These are phyloP conservation scores for Neonectria hederae DNA, from an alignment of 2,329 filamentous ascomycete genomes.

Conservation along the genomic window DNA sequence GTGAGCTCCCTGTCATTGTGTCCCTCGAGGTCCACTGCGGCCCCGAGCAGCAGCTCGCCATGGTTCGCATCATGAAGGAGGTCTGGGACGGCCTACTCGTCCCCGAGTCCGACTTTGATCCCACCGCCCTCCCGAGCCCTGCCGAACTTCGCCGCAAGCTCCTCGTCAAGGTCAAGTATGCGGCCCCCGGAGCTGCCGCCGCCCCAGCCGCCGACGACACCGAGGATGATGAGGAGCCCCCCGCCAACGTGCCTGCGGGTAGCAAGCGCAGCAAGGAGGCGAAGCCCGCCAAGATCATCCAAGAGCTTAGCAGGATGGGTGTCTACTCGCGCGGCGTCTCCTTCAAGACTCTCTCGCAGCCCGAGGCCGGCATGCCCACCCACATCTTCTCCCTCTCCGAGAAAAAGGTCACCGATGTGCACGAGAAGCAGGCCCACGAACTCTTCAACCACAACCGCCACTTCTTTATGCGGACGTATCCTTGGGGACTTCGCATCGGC, in stretches of 20 bases:
- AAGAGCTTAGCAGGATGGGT: slow-evolving; percentile 77
- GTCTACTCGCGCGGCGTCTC: slow-evolving; percentile 86
- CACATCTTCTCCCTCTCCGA: slow-evolving; percentile 77
- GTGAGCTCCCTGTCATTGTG: slow-evolving; percentile 87
- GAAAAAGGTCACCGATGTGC: slow-evolving; percentile 69
- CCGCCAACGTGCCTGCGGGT: slow-evolving; percentile 53
- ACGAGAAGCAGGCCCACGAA: slow-evolving; percentile 56
- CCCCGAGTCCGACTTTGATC: slow-evolving; percentile 59
- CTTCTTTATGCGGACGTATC: slow-evolving; percentile 89
- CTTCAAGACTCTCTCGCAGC: slow-evolving; percentile 81
- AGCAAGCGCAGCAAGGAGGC: slow-evolving; percentile 58
- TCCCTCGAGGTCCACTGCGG: slow-evolving; percentile 92
- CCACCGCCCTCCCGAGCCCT: slow-evolving; percentile 70
- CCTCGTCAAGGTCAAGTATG: slow-evolving; percentile 82
- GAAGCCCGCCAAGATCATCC: slow-evolving; percentile 73
- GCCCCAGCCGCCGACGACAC: slow-evolving; percentile 47
- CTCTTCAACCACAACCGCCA: slow-evolving; percentile 85
- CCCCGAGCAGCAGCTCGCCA: slow-evolving; percentile 82
- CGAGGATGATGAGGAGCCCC: slow-evolving; percentile 50
- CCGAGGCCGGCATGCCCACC: slow-evolving; percentile 71
- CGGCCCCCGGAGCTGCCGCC: slow-evolving; percentile 51
- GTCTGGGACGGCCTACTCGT: slow-evolving; percentile 81
- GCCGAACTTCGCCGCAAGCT: slow-evolving; percentile 80
- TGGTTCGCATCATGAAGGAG: slow-evolving; percentile 92
- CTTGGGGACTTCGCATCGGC: slow-evolving; percentile 80